Evolutionary conservation across 805 yeast species (phyloP).

Genomic region (Torulaspora franciscae): DNA sequence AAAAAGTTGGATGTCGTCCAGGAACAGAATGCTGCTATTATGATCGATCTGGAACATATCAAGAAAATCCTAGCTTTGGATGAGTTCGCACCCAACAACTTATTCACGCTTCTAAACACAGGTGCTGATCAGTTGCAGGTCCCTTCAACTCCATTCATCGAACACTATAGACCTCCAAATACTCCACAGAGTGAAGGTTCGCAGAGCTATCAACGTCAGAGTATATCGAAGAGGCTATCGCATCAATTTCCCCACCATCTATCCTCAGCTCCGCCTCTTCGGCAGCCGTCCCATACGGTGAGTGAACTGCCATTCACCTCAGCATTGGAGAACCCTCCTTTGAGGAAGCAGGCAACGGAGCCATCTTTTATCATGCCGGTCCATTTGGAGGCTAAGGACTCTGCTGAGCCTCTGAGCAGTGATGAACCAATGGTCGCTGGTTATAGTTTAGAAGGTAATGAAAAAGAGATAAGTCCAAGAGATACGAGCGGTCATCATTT

Average conservation of each 20-base stretch:
- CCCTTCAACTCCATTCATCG: constrained; percentile 1
- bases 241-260: constrained; percentile 1
- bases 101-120: constrained; percentile 9
- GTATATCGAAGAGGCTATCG: constrained; percentile 1
- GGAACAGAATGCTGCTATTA: constrained; percentile 20
- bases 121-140: constrained; percentile 4
- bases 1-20: constrained; percentile 18
- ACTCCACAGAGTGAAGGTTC: constrained; percentile 10
- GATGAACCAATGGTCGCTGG: neutral
- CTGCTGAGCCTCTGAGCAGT: neutral
- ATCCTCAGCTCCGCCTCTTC: constrained; percentile 1
- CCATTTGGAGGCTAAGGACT: neutral
- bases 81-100: constrained; percentile 10
- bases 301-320: constrained; percentile 5
- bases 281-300: constrained; percentile 3
- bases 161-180: constrained; percentile 9
- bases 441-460: constrained; percentile 1
- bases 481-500: neutral
- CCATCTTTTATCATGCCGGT: neutral
- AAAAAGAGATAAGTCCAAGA: neutral
- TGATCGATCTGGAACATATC: constrained; percentile 18
- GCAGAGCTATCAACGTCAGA: constrained; percentile 3
- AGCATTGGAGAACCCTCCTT: neutral
- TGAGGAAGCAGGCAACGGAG: neutral
- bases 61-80: constrained; percentile 12